phyloP scores from a whole-genome alignment of 2,329 filamentous ascomycete genomes.

The Aureobasidium sp. region DNA sequence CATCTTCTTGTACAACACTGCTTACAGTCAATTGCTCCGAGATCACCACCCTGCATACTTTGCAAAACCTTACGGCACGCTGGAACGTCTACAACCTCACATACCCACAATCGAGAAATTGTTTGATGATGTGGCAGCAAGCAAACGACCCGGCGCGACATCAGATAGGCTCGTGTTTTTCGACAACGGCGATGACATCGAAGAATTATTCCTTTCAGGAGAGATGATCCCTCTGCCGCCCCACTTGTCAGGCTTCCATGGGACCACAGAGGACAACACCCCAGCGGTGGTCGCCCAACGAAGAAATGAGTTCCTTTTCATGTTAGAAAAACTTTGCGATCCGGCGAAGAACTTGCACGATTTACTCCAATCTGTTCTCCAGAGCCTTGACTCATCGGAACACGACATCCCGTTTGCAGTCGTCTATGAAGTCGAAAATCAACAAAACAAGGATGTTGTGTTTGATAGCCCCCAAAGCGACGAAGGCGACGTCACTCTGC shows the following conservation, averaged over 20 bases:
- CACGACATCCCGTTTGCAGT: neutral
- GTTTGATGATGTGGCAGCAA: neutral
- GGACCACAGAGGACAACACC: neutral
- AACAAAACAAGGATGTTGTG: neutral
- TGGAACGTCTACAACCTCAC: neutral
- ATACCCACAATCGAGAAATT: neutral
- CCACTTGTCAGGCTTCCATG: neutral
- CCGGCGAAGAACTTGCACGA: neutral
- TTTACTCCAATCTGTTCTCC: neutral
- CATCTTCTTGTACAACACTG: constrained; percentile 15
- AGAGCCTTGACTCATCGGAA: neutral
- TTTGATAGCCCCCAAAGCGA: neutral
- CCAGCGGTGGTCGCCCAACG: neutral
- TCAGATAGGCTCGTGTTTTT: neutral
- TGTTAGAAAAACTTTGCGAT: neutral
- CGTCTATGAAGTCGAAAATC: neutral
- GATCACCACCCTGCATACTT: constrained; percentile 12
- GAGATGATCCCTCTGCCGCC: neutral
- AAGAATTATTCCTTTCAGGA: neutral
- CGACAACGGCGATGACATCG: neutral
- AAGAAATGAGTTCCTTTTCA: neutral
- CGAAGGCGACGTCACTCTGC: neutral
- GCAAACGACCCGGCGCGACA: neutral
- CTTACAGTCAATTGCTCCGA: neutral
- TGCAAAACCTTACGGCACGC: neutral